phyloP scores from a whole-genome alignment of 106 monocot species.

The Ottelia alismoides region DNA sequence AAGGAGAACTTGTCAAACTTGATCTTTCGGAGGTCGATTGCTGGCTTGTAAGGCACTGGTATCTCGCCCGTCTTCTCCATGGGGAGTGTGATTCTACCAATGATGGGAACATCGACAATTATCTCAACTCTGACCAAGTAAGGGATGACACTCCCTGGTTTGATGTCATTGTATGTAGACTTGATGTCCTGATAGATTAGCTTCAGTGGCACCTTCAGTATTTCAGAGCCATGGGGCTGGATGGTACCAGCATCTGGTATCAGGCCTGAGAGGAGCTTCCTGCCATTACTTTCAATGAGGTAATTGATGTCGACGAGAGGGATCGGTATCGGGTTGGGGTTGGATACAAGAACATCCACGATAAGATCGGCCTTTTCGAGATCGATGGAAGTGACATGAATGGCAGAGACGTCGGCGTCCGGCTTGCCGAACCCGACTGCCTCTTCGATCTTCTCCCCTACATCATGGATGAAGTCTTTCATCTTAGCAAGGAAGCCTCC shows the following conservation, averaged over 20 bases:
- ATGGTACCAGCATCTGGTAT: conserved; percentile 27
- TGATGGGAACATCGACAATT: conserved; percentile 47
- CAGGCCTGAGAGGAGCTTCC: conserved; percentile 16
- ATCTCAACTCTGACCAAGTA: conserved; percentile 40
- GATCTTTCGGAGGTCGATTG: too few species aligned
- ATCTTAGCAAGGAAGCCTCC: conserved; percentile 22
- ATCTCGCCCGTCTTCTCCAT: too few species aligned
- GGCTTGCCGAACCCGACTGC: conserved; percentile 27
- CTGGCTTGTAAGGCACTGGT: conserved; percentile 10
- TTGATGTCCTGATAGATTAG: conserved; percentile 23
- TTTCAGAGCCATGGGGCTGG: conserved; percentile 21
- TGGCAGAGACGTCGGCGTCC: conserved; percentile 14
- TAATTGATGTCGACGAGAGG: conserved; percentile 25
- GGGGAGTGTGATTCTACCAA: too few species aligned
- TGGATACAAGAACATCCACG: conserved; percentile 23
- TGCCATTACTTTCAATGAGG: conserved; percentile 14
- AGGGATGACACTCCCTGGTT: conserved; percentile 39
- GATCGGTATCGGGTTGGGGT: conserved; percentile 24
- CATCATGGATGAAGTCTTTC: conserved; percentile 31
- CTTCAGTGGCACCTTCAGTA: conserved; percentile 13
- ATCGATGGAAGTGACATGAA: conserved; percentile 22
- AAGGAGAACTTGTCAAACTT: too few species aligned
- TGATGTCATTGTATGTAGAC: conserved; percentile 16
- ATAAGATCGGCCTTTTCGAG: conserved; percentile 17
- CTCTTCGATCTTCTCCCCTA: conserved; percentile 31